Evolutionary conservation across 176 grass and related monocot species (phyloP).

Genomic region (Zoysia pacifica): DNA sequence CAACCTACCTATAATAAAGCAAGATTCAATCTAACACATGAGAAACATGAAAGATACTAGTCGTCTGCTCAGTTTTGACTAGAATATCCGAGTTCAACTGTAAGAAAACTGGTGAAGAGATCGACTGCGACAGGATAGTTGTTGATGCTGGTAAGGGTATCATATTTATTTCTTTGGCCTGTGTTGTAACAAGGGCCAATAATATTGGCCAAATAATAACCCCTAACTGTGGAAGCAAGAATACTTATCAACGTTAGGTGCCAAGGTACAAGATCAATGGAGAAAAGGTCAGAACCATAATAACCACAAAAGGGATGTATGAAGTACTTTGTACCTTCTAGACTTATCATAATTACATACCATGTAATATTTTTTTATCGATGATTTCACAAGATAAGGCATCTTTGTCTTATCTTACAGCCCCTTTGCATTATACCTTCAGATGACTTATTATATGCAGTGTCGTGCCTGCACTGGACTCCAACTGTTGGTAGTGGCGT

Average conservation of each 20-base stretch:
- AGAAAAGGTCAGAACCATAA: conserved; percentile 45
- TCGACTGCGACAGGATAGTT: background rate
- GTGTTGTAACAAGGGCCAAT: background rate
- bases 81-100: conserved; percentile 26
- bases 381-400: background rate
- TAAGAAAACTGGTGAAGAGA: background rate
- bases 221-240: conserved; percentile 42
- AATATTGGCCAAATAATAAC: conserved; percentile 33
- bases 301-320: conserved; percentile 39
- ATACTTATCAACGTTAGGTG: conserved; percentile 57
- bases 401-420: background rate
- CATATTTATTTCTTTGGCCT: background rate
- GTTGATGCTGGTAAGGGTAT: conserved; percentile 33
- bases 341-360: conserved; percentile 8
- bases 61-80: background rate
- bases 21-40: conserved; percentile 20
- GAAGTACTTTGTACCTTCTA: conserved; percentile 20
- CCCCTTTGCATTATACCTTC: background rate
- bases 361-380: background rate
- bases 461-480: background rate
- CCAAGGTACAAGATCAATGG: conserved; percentile 36
- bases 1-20: conserved; percentile 19
- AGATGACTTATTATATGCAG: conserved; percentile 23
- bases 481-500: background rate
- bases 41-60: conserved; percentile 33